Evolutionary conservation across 2,329 filamentous ascomycete genomes (phyloP), one percentile per base, ranked within the genome.

Genomic region (Pleomassaria siparia): DNA sequence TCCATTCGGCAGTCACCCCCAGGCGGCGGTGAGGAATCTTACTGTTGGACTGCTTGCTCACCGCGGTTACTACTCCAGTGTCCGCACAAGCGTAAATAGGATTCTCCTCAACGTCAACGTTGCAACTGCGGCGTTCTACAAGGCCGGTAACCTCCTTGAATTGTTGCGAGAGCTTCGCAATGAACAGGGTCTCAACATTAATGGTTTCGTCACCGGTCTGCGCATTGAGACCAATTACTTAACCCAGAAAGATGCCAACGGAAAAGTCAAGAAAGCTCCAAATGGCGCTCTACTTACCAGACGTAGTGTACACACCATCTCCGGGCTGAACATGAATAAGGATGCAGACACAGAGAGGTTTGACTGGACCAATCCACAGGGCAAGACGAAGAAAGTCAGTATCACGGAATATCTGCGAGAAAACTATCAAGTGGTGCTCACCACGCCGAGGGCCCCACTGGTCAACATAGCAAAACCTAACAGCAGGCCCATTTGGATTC

Each of bases 31-130:
- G 0, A 58, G 61, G 2, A 58, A 73, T 24, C 72, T 86, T 1
- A 75, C 74, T 2, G 70, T 62, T 10, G 81, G 81, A 1, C 69
- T 87, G 0, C 72, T 80, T 40, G 82, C 82, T 0, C 63, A 84
- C 3, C 75, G 83, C 33, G 84, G 84, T 0, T 87, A 81, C 65
- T 86, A 80, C 58, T 73, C 81, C 10, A 85, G 81, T 57, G 79
- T 83, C 24, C 80, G 84, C 4, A 76, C 80, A 2, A 78, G 81
- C 2, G 80, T 81, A 12, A 76, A 75, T 30, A 75, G 82, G 3
- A 69, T 86, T 4, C 60, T 87, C 1, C 63, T 86, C 11, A 87
- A 87, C 47, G 71, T 86, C 2, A 84, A 87, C 48, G 81, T 86
- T 21, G 80, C 80, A 8, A 79, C 79, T 36, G 74, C 76, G 2